These are phyloP conservation scores for Bolboschoenoplectus hybrid DNA, from an alignment of 202 grass and related monocot species.

Conservation along the genomic window DNA sequence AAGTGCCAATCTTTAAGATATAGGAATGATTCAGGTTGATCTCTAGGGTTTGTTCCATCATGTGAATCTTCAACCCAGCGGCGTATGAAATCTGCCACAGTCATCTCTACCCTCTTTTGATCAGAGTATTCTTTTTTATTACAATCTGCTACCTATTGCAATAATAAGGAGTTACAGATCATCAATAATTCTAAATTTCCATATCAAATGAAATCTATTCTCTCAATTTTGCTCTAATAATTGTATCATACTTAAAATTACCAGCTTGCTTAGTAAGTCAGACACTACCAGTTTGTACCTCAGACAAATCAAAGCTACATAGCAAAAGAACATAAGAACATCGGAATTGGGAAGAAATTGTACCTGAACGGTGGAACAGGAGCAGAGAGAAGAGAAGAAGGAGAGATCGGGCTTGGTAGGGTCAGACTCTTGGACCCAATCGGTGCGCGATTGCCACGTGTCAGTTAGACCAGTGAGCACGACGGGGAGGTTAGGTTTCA, in stretches of 20 bases:
- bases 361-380: conserved; percentile 66
- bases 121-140: conserved; percentile 65
- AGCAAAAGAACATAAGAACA: background rate
- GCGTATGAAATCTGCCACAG: conserved; percentile 64
- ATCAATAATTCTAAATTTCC: background rate
- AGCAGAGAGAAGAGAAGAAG: conserved; percentile 68
- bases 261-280: background rate
- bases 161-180: background rate
- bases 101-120: conserved; percentile 86
- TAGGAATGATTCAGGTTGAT: conserved; percentile 41
- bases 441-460: conserved; percentile 55
- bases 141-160: conserved; percentile 74
- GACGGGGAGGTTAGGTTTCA: conserved; percentile 71
- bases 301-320: background rate
- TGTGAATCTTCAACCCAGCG: conserved; percentile 46
- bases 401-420: conserved; percentile 55
- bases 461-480: conserved; percentile 81
- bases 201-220: background rate
- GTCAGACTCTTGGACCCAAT: conserved; percentile 54
- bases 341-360: background rate
- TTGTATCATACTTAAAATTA: background rate
- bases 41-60: conserved; percentile 21
- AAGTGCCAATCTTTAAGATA: conserved; percentile 99
- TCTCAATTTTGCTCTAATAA: background rate
- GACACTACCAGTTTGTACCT: background rate